Percentiles rank a stretch among this genome's conserved stretches.
Conservation (phyloP, 768 basidiomycete species). For the Russula vinacea region DNA sequence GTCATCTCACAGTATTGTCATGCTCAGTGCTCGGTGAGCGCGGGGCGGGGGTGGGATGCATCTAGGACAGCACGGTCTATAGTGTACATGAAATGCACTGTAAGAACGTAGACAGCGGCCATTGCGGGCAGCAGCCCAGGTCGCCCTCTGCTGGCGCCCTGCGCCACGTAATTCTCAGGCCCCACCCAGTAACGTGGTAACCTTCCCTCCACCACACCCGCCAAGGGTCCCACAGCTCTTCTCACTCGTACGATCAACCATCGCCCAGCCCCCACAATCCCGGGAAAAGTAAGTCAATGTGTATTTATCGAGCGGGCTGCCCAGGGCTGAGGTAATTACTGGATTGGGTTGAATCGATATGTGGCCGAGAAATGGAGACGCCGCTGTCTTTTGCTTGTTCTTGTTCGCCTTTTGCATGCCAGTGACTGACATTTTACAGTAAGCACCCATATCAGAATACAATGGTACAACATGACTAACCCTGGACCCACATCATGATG, state of each 20-base stretch:
- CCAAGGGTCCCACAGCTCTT: not conserved
- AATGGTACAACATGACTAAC: not conserved
- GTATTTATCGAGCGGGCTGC: not conserved
- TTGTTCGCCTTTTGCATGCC: conserved; percentile 9
- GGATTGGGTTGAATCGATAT: not conserved
- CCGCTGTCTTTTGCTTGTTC: not conserved
- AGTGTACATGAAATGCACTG: not conserved
- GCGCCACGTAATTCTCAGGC: not conserved
- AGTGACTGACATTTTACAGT: not conserved
- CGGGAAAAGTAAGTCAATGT: not conserved
- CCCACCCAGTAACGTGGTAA: too few relatives aligned
- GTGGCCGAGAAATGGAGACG: not conserved
- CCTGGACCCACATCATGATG: not conserved
- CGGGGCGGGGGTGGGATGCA: not conserved
- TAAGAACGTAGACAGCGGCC: not conserved
- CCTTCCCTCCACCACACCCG: too few relatives aligned
- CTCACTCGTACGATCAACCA: not conserved
- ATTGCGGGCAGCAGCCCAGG: not conserved
- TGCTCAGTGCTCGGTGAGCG: not conserved
- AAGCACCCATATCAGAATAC: not conserved
- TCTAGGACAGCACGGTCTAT: not conserved
- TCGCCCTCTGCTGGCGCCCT: not conserved
- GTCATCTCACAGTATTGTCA: not conserved
- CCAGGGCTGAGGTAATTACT: not conserved
- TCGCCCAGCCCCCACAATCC: not conserved